Evolutionary conservation across 1,139 yeast genomes (phyloP).

Genomic region (Saccharomycopsis phalli): DNA sequence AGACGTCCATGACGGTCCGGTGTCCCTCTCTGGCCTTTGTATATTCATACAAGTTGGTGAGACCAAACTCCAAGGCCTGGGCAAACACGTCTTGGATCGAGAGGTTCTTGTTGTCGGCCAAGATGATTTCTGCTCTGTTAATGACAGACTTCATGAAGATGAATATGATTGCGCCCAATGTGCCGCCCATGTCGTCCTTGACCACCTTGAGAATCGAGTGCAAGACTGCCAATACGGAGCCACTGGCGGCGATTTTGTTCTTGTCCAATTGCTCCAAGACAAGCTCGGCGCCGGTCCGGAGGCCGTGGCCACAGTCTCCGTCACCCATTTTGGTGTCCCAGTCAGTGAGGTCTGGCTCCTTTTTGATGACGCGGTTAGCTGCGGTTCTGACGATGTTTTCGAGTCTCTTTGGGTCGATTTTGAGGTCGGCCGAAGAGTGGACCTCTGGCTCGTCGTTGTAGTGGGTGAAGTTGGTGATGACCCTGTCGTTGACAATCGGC

Average conservation of each 20-base stretch:
- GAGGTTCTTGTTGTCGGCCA: conserved; percentile 21
- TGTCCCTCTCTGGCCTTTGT: conserved; percentile 86
- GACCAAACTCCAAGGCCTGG: conserved; percentile 40
- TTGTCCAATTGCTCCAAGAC: conserved; percentile 45
- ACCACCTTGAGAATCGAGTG: conserved; percentile 59
- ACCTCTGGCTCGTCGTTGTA: conserved; percentile 24
- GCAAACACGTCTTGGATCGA: conserved; percentile 32
- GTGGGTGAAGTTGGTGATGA: conserved; percentile 17
- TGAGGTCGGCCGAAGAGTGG: conserved; percentile 25
- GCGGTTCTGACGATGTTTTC: conserved; percentile 36
- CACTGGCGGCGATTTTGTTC: conserved; percentile 17
- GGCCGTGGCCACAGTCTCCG: conserved; percentile 94
- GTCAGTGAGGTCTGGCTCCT: conserved; percentile 74
- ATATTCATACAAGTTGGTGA: conserved; percentile 60
- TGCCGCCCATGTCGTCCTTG: conserved; percentile 92
- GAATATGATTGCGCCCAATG: conserved; percentile 89
- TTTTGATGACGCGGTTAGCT: conserved; percentile 39
- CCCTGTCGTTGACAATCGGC: conserved; percentile 20
- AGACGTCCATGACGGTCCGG: conserved; percentile 77
- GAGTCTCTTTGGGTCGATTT: conserved; percentile 35
- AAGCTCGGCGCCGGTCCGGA: conserved; percentile 74
- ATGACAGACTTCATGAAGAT: conserved; percentile 60
- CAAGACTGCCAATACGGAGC: conserved; percentile 23
- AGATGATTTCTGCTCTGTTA: conserved; percentile 5
- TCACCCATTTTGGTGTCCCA: conserved; percentile 90